Percentiles rank a stretch among this genome's conserved stretches.
These are phyloP conservation scores for Nakazawaea ambrosiae DNA, from an alignment of 805 yeast genomes.

Conservation along the genomic window DNA sequence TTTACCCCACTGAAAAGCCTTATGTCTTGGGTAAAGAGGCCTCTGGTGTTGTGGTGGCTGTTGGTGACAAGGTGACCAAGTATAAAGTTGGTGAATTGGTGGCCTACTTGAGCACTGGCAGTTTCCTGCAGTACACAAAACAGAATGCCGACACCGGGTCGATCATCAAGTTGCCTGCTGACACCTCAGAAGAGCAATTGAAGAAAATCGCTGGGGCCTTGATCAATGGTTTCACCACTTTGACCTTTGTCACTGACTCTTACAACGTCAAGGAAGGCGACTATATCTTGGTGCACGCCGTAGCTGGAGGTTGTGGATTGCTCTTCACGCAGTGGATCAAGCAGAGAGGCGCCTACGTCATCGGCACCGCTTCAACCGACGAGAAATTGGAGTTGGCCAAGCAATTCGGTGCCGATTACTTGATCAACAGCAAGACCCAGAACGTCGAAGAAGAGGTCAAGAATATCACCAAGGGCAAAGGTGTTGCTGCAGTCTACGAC, in stretches of 20 bases:
- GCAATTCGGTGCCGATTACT: constrained; percentile 67
- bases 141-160: constrained; percentile 25
- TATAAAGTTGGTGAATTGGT: constrained; percentile 67
- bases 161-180: constrained; percentile 42
- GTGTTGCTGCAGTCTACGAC: constrained; percentile 66
- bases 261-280: constrained; percentile 66
- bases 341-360: constrained; percentile 66
- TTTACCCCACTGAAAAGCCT: constrained; percentile 61
- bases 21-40: constrained; percentile 65
- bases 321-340: constrained; percentile 59
- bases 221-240: constrained; percentile 74
- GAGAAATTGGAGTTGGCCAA: constrained; percentile 66
- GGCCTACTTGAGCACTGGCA: constrained; percentile 41
- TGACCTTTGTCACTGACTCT: constrained; percentile 62
- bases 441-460: constrained; percentile 48
- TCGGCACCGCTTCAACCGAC: constrained; percentile 76
- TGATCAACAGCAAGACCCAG: constrained; percentile 49
- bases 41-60: constrained; percentile 58
- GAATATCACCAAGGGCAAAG: constrained; percentile 57
- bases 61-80: constrained; percentile 49
- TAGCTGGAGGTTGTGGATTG: constrained; percentile 93
- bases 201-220: constrained; percentile 53
- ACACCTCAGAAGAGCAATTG: constrained; percentile 39
- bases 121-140: constrained; percentile 74
- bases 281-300: constrained; percentile 74